Conservation (phyloP, 352 stramenopile genomes). For the Phytopythium delawarense region DNA sequence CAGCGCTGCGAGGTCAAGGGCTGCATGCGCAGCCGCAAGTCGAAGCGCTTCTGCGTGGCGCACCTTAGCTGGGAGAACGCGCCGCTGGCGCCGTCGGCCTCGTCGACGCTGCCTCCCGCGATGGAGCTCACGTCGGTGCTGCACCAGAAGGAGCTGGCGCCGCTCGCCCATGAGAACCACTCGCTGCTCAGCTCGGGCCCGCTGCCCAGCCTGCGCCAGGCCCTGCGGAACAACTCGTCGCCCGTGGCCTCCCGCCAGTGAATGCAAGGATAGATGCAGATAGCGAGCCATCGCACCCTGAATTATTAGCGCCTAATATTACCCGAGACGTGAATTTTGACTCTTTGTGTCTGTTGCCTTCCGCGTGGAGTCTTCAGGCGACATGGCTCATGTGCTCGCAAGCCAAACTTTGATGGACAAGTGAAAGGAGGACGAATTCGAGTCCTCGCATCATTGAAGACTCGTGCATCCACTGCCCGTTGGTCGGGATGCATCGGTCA, state of each 20-base stretch:
- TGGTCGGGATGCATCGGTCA: no score
- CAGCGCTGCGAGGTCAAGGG: constrained; percentile 54
- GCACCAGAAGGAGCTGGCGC: constrained; percentile 12
- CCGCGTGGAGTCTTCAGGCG: no score
- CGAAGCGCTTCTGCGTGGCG: constrained; percentile 57
- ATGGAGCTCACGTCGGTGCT: background rate
- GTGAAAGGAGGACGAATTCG: no score
- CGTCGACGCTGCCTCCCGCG: background rate
- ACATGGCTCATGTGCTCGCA: no score
- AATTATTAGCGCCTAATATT: background rate
- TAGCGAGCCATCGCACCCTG: background rate
- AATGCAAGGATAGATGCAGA: background rate
- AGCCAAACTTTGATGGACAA: no score
- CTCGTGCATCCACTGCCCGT: no score
- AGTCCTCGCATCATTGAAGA: no score
- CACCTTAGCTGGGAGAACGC: constrained; percentile 37
- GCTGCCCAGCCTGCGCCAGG: constrained; percentile 44
- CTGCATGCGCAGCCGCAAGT: constrained; percentile 71
- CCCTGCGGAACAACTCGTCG: constrained; percentile 23
- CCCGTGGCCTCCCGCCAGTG: background rate
- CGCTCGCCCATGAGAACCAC: constrained; percentile 11
- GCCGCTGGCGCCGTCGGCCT: constrained; percentile 5
- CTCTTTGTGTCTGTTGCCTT: no score
- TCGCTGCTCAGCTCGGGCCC: constrained; percentile 12
- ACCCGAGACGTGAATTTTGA: no score